Percentiles rank a stretch among this genome's conserved stretches.
These are phyloP conservation scores for Ballota nigra DNA, from an alignment of 257 asterid species.

Conservation along the genomic window DNA sequence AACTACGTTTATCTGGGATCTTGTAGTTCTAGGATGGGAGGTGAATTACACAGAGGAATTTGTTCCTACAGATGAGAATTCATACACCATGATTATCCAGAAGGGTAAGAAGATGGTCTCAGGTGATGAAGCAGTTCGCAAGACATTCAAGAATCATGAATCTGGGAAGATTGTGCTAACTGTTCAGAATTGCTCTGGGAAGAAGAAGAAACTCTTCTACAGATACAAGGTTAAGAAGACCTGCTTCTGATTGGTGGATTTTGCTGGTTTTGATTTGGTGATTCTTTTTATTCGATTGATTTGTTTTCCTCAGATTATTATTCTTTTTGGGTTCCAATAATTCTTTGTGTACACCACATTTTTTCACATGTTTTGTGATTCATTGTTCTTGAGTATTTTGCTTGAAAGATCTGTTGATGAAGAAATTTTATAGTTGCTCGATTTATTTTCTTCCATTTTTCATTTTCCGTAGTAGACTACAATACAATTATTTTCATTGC, in stretches of 20 bases:
- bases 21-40: slow-evolving; percentile 60
- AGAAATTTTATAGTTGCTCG: not conserved
- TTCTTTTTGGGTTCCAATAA: slow-evolving; percentile 10
- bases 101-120: slow-evolving; percentile 59
- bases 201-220: slow-evolving; percentile 68
- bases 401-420: not conserved
- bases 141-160: slow-evolving; percentile 67
- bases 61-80: slow-evolving; percentile 58
- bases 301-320: slow-evolving; percentile 18
- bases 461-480: too few relatives aligned
- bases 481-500: not conserved
- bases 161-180: slow-evolving; percentile 62
- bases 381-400: not conserved
- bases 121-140: slow-evolving; percentile 45
- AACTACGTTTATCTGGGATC: slow-evolving; percentile 67
- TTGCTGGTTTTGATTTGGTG: slow-evolving; percentile 7
- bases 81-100: slow-evolving; percentile 66
- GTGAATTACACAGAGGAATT: slow-evolving; percentile 74
- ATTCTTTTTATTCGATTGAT: slow-evolving; percentile 29
- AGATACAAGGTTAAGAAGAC: slow-evolving; percentile 61
- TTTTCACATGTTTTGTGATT: not conserved
- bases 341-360: slow-evolving; percentile 5
- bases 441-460: not conserved
- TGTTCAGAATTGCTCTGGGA: slow-evolving; percentile 54
- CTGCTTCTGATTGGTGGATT: slow-evolving; percentile 31